Percentiles rank a stretch among this genome's conserved stretches.
phyloP scores from a whole-genome alignment of 805 yeast genomes.

The Saccharomycopsis sp. region DNA sequence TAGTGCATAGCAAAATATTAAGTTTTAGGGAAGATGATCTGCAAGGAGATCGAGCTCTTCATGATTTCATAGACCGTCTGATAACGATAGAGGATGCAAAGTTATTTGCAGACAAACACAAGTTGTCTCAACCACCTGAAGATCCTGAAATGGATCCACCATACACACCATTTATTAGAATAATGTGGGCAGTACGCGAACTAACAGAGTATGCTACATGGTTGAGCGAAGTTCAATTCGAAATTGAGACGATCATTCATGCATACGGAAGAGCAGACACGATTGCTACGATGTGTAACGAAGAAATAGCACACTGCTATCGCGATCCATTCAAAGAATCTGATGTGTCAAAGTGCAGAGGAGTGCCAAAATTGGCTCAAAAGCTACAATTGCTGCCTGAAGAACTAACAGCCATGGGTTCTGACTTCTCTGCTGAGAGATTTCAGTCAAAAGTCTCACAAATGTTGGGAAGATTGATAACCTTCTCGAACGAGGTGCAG shows the following conservation, averaged over 20 bases:
- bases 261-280: too few relatives aligned
- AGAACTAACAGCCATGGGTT: neutral
- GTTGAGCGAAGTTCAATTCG: neutral
- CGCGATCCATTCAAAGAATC: too few relatives aligned
- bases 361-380: neutral
- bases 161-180: neutral
- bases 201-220: neutral
- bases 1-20: too few relatives aligned
- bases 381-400: neutral
- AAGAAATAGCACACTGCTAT: too few relatives aligned
- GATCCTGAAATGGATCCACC: neutral
- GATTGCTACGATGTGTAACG: too few relatives aligned
- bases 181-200: neutral
- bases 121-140: neutral
- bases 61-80: too few relatives aligned
- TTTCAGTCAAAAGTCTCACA: neutral
- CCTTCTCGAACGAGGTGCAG: neutral
- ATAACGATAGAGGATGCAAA: neutral
- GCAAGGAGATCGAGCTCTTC: too few relatives aligned
- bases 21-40: too few relatives aligned
- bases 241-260: neutral
- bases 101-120: neutral
- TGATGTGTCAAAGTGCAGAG: neutral
- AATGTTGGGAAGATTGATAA: neutral
- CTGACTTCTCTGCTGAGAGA: too few relatives aligned